A percentile compares a stretch with the other conserved stretches of the same genome.
These are phyloP conservation scores for Diaporthe citri DNA, from an alignment of 2,329 filamentous ascomycete genomes.

Conservation along the genomic window DNA sequence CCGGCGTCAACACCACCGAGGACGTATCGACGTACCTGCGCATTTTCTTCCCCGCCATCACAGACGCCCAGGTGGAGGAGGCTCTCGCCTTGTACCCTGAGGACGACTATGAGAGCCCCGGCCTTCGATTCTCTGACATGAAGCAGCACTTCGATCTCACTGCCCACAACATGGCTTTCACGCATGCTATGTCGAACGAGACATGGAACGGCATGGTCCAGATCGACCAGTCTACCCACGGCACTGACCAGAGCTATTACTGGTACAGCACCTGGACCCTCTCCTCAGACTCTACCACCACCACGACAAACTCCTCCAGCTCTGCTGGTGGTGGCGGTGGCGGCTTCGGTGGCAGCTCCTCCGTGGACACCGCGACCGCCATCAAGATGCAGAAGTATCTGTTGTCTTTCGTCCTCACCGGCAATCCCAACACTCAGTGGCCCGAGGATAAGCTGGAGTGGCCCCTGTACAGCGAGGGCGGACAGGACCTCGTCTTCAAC, in stretches of 20 bases:
- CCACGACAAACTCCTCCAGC: constrained; percentile 35
- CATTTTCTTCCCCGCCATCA: constrained; percentile 51
- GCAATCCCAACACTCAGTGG: constrained; percentile 49
- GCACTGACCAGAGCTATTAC: constrained; percentile 53
- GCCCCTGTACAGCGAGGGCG: constrained; percentile 48
- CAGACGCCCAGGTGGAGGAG: constrained; percentile 49
- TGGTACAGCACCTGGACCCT: constrained; percentile 48
- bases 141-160: constrained; percentile 52
- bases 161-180: constrained; percentile 50
- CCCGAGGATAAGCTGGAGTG: constrained; percentile 50
- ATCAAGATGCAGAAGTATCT: constrained; percentile 49
- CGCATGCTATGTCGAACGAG: constrained; percentile 50
- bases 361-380: constrained; percentile 45
- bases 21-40: constrained; percentile 49
- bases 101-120: constrained; percentile 50
- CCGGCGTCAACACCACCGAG: constrained; percentile 49
- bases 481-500: constrained; percentile 49
- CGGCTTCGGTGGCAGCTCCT: constrained; percentile 42
- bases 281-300: constrained; percentile 36
- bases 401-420: constrained; percentile 47
- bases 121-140: constrained; percentile 52
- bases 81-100: constrained; percentile 49
- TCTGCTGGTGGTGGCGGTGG: constrained; percentile 37
- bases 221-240: constrained; percentile 49
- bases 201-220: constrained; percentile 53